Percentiles rank a stretch among this genome's conserved stretches.
Evolutionary conservation across 768 basidiomycete species (phyloP).

Genomic region (Clitopilus passeckerianus): DNA sequence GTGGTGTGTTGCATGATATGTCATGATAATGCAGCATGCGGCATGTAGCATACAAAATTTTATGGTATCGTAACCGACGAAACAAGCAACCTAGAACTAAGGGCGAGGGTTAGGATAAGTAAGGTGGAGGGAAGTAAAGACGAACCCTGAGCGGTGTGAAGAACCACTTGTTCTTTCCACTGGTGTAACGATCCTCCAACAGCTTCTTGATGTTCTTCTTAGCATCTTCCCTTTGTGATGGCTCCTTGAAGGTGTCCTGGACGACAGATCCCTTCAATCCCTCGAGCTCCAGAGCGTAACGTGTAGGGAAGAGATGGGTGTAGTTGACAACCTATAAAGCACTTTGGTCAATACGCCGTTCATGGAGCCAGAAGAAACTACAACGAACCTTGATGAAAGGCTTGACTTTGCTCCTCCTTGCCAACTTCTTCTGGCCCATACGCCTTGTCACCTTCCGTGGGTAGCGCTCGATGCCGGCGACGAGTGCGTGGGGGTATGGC

Average conservation of each 20-base stretch:
- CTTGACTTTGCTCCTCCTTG: conserved; percentile 94
- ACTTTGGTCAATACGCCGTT: neutral
- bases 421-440: conserved; percentile 95
- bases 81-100: conserved; percentile 9
- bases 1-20: neutral
- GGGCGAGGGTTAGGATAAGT: neutral
- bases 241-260: conserved; percentile 95
- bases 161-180: conserved; percentile 98
- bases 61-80: conserved; percentile 23
- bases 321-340: conserved; percentile 81
- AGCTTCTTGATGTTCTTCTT: conserved; percentile 97
- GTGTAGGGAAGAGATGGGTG: conserved; percentile 98
- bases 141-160: conserved; percentile 81
- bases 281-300: conserved; percentile 97
- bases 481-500: conserved; percentile 96
- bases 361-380: neutral
- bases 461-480: conserved; percentile 97
- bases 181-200: conserved; percentile 90
- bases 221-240: conserved; percentile 87
- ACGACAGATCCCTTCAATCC: conserved; percentile 83
- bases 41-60: conserved; percentile 31
- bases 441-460: conserved; percentile 95
- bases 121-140: neutral
- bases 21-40: conserved; percentile 19
- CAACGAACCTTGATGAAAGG: conserved; percentile 93